These are phyloP conservation scores for Patellifolia procumbens DNA, from an alignment of 179 eudicot genomes.

Conservation along the genomic window DNA sequence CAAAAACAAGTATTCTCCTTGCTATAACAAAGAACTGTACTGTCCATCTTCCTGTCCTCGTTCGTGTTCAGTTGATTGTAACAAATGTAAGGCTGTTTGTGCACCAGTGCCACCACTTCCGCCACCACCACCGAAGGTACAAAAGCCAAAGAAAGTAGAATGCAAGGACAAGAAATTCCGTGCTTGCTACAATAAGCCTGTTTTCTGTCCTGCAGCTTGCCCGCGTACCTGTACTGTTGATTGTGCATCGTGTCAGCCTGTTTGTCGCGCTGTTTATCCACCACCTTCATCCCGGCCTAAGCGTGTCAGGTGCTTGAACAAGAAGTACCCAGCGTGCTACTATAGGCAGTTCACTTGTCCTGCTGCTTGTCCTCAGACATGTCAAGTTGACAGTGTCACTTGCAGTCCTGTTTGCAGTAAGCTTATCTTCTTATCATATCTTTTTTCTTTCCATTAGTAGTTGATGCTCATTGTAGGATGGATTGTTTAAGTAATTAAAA, in stretches of 20 bases:
- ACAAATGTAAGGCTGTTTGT: constrained; percentile 44
- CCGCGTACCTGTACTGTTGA: constrained; percentile 49
- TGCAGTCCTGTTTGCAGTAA: constrained; percentile 76
- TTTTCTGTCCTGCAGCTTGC: constrained; percentile 53
- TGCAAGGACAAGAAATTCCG: constrained; percentile 48
- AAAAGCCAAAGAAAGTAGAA: constrained; percentile 33
- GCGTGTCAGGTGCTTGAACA: constrained; percentile 54
- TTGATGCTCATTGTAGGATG: not conserved
- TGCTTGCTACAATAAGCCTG: constrained; percentile 41
- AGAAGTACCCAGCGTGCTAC: constrained; percentile 44
- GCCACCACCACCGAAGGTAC: constrained; percentile 33
- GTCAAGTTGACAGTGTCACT: constrained; percentile 67
- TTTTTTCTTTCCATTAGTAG: not conserved
- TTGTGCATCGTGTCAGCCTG: constrained; percentile 65
- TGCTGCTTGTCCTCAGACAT: constrained; percentile 43
- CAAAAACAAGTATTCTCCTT: constrained; percentile 34
- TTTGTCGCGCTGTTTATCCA: constrained; percentile 36
- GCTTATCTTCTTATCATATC: constrained; percentile 15
- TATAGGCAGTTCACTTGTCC: constrained; percentile 54
- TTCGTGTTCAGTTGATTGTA: constrained; percentile 45
- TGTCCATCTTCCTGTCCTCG: constrained; percentile 48
- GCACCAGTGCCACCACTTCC: constrained; percentile 18
- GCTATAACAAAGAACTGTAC: constrained; percentile 30
- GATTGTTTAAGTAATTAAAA: no score
- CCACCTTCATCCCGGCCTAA: constrained; percentile 36